Percentiles rank a stretch among this genome's conserved stretches.
phyloP scores from a whole-genome alignment of 139 green algal species.

The Trebouxia sp. region DNA sequence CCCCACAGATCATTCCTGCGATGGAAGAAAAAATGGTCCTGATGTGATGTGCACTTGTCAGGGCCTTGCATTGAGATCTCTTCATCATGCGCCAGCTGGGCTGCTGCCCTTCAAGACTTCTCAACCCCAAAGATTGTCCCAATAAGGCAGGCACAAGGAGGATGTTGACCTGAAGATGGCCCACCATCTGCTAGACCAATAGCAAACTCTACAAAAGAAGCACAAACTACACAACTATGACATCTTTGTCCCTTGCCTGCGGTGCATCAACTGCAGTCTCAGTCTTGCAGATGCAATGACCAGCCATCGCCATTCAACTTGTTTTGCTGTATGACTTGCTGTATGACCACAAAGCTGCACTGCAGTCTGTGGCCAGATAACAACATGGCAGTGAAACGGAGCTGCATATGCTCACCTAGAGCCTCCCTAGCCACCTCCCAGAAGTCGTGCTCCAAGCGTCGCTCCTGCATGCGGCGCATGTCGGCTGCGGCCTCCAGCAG shows the following conservation, averaged over 20 bases:
- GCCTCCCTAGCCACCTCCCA: conserved; percentile 21
- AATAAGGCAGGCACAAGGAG: too few relatives aligned
- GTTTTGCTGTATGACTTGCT: too few relatives aligned
- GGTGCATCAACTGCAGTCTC: too few relatives aligned
- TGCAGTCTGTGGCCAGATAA: too few relatives aligned
- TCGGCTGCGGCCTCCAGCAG: conserved; percentile 22
- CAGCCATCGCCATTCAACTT: too few relatives aligned
- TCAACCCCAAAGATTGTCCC: conserved; percentile 25
- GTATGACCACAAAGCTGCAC: too few relatives aligned
- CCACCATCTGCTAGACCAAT: too few relatives aligned
- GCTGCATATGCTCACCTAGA: background rate
- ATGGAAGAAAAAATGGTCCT: background rate
- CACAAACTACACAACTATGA: background rate
- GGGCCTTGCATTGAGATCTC: too few relatives aligned
- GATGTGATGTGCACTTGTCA: background rate
- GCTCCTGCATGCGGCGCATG: conserved; percentile 22
- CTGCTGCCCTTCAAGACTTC: conserved; percentile 14
- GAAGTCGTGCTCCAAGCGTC: background rate
- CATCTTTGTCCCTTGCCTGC: background rate
- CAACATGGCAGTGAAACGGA: too few relatives aligned
- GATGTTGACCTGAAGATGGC: too few relatives aligned
- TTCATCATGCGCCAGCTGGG: conserved; percentile 35
- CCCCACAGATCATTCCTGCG: conserved; percentile 28
- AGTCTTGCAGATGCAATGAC: too few relatives aligned
- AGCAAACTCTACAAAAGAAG: too few relatives aligned